Evolutionary conservation across 495 filamentous ascomycete species (phyloP).

Genomic region (Aspergillus incahuasiensis): DNA sequence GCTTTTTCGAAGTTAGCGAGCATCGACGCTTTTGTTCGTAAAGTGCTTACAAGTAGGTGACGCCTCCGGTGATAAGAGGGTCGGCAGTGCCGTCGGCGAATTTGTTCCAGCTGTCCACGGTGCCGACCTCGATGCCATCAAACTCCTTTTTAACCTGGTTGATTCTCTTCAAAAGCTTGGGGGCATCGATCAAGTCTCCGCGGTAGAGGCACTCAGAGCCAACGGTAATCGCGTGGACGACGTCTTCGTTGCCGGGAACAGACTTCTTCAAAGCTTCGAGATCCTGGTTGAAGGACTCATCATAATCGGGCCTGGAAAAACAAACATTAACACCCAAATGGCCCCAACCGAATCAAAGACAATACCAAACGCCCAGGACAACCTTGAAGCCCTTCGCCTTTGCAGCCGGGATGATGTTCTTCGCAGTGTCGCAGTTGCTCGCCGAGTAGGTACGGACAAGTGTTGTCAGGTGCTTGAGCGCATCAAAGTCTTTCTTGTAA

Average conservation of each 20-base stretch:
- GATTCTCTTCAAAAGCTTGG: constrained; percentile 59
- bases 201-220: constrained; percentile 77
- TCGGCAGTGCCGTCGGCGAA: constrained; percentile 70
- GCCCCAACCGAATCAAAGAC: background rate
- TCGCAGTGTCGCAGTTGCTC: constrained; percentile 56
- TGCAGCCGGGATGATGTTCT: constrained; percentile 67
- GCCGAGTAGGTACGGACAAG: constrained; percentile 71
- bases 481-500: constrained; percentile 66
- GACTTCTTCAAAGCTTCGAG: constrained; percentile 53
- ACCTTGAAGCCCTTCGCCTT: constrained; percentile 68
- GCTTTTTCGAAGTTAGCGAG: constrained; percentile 21
- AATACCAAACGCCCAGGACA: constrained; percentile 70
- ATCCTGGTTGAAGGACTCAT: constrained; percentile 60
- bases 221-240: constrained; percentile 71
- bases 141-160: constrained; percentile 52
- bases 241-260: constrained; percentile 49
- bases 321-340: constrained; percentile 3
- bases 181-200: constrained; percentile 57
- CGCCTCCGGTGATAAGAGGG: constrained; percentile 54
- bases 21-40: background rate
- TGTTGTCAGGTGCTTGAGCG: constrained; percentile 46
- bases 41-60: constrained; percentile 55
- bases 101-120: constrained; percentile 82
- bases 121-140: constrained; percentile 59
- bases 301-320: constrained; percentile 57